Percentiles rank a stretch among this genome's conserved stretches.
Evolutionary conservation across 192 early-diverging fungal species (phyloP).

Genomic region (Obelidium mucronatum): DNA sequence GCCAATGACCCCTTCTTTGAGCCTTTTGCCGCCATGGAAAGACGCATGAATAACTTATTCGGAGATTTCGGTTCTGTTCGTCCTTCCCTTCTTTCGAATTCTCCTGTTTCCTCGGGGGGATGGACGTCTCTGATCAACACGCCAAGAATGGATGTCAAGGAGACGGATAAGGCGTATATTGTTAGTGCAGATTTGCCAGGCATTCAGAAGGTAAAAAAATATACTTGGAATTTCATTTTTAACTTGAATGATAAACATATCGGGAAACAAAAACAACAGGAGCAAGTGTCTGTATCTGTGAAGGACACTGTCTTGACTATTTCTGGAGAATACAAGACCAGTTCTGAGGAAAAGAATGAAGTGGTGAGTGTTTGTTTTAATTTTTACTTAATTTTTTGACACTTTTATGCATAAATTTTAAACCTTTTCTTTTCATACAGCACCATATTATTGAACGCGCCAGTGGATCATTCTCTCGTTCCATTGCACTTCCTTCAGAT

Average conservation of each 20-base stretch:
- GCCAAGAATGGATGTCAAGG: conserved; percentile 51
- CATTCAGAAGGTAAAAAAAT: conserved; percentile 22
- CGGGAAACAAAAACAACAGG: conserved; percentile 38
- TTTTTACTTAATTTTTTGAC: not conserved
- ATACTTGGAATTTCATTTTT: not conserved
- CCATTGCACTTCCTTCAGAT: conserved; percentile 54
- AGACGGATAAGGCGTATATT: conserved; percentile 53
- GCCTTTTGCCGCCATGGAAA: conserved; percentile 2
- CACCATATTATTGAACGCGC: conserved; percentile 56
- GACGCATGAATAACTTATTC: conserved; percentile 17
- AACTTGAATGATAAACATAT: not conserved
- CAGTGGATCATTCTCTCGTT: conserved; percentile 53
- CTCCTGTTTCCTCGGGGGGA: no score
- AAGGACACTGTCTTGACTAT: conserved; percentile 53
- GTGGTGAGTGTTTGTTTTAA: no score
- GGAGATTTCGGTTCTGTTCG: not conserved
- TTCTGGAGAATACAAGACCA: conserved; percentile 49
- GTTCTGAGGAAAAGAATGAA: conserved; percentile 46
- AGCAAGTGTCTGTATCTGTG: conserved; percentile 55
- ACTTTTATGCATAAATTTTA: not conserved
- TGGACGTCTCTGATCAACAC: not conserved
- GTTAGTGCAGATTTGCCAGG: conserved; percentile 42
- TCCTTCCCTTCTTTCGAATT: conserved; percentile 1
- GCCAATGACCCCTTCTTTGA: conserved; percentile 9
- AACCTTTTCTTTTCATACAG: conserved; percentile 10